Percentiles rank a stretch among this genome's conserved stretches.
phyloP scores from a whole-genome alignment of 2,329 filamentous ascomycete genomes.

The Colletotrichum theobromicola region DNA sequence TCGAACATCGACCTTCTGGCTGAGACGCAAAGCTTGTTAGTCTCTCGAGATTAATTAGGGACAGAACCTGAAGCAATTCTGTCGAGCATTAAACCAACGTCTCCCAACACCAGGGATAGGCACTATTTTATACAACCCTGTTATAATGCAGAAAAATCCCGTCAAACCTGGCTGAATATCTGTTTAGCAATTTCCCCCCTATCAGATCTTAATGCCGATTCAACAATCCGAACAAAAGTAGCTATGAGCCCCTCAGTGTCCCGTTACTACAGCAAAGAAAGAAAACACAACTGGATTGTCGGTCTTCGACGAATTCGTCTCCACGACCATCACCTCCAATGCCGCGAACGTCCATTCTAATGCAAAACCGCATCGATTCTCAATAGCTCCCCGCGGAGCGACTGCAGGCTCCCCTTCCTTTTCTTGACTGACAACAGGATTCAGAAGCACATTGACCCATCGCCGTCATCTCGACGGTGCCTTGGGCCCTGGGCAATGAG shows the following conservation, averaged over 20 bases:
- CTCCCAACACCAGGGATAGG: not conserved
- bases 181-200: not conserved
- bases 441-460: not conserved
- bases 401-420: not conserved
- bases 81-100: not conserved
- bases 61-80: not conserved
- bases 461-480: not conserved
- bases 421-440: not conserved
- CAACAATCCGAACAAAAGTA: not conserved
- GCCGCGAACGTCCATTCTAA: not conserved
- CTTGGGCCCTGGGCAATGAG: not conserved
- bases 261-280: not conserved
- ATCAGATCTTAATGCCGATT: not conserved
- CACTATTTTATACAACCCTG: not conserved
- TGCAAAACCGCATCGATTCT: not conserved
- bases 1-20: not conserved
- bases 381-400: not conserved
- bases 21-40: not conserved
- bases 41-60: not conserved
- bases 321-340: not conserved
- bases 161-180: not conserved
- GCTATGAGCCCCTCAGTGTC: not conserved
- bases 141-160: not conserved
- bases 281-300: not conserved
- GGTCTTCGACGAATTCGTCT: not conserved